A percentile compares a stretch with the other conserved stretches of the same genome.
These are phyloP conservation scores for Leccinum subgranulosum DNA, from an alignment of 768 basidiomycete genomes.

Conservation along the genomic window DNA sequence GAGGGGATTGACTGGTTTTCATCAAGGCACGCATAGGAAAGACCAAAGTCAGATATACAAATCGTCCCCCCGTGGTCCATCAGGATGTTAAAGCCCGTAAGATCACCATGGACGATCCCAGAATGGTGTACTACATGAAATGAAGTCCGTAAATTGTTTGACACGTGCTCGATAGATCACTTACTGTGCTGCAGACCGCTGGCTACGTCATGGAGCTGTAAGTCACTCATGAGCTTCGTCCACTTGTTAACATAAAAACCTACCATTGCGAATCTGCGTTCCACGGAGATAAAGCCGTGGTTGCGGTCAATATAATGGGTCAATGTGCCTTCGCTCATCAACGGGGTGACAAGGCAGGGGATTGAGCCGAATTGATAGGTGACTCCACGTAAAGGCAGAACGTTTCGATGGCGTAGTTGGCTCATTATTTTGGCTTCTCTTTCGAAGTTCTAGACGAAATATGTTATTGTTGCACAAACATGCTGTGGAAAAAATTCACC, in stretches of 20 bases:
- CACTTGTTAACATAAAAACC: not conserved
- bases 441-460: slow-evolving; percentile 7
- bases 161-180: not conserved
- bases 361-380: slow-evolving; percentile 8
- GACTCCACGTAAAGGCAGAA: slow-evolving; percentile 13
- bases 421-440: slow-evolving; percentile 3
- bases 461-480: not conserved
- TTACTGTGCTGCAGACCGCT: slow-evolving; percentile 13
- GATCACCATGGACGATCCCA: slow-evolving; percentile 13
- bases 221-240: not conserved
- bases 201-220: slow-evolving; percentile 9
- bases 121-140: slow-evolving; percentile 5
- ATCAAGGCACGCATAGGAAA: slow-evolving; percentile 2
- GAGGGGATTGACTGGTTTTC: slow-evolving; percentile 3
- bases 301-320: slow-evolving; percentile 3
- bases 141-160: not conserved
- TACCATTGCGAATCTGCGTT: slow-evolving; percentile 4
- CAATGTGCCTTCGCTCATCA: slow-evolving; percentile 10
- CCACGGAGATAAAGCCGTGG: not conserved
- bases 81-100: slow-evolving; percentile 15
- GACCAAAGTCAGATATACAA: slow-evolving; percentile 15
- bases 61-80: slow-evolving; percentile 2
- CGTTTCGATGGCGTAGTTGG: slow-evolving; percentile 6
- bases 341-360: slow-evolving; percentile 13
- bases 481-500: not conserved